phyloP scores from a whole-genome alignment of 768 basidiomycete genomes.

The Roridomyces roridus region DNA sequence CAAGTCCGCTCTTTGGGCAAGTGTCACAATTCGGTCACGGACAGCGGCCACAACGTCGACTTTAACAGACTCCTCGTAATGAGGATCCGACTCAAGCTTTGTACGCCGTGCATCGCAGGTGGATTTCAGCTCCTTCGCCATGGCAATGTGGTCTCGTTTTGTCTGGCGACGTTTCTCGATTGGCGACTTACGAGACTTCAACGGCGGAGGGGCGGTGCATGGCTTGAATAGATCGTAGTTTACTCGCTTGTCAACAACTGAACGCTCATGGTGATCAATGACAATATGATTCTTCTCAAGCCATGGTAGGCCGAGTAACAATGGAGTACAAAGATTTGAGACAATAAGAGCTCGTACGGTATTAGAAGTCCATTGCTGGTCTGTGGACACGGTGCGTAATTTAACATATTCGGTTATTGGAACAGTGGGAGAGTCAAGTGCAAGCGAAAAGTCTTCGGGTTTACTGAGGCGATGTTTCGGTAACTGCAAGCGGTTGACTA shows the following conservation, averaged over 20 bases:
- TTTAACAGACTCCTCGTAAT: neutral
- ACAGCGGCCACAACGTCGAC: neutral
- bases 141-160: neutral
- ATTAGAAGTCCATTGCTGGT: neutral
- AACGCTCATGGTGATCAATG: neutral
- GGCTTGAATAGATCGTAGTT: constrained; percentile 20
- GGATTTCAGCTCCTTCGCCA: neutral
- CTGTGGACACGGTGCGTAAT: neutral
- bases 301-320: neutral
- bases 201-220: neutral
- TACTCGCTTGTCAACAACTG: neutral
- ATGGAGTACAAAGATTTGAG: neutral
- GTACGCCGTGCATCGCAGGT: neutral
- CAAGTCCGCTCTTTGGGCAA: neutral
- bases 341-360: constrained; percentile 2
- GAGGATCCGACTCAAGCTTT: neutral
- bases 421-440: neutral
- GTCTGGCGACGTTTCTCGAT: neutral
- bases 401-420: neutral
- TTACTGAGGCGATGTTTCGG: too few relatives aligned
- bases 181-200: too few relatives aligned
- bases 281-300: constrained; percentile 5
- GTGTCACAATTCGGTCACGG: neutral
- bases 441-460: neutral
- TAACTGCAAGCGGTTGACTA: too few relatives aligned